phyloP scores from a whole-genome alignment of 768 basidiomycete genomes.

The Termitomyces sp. region DNA sequence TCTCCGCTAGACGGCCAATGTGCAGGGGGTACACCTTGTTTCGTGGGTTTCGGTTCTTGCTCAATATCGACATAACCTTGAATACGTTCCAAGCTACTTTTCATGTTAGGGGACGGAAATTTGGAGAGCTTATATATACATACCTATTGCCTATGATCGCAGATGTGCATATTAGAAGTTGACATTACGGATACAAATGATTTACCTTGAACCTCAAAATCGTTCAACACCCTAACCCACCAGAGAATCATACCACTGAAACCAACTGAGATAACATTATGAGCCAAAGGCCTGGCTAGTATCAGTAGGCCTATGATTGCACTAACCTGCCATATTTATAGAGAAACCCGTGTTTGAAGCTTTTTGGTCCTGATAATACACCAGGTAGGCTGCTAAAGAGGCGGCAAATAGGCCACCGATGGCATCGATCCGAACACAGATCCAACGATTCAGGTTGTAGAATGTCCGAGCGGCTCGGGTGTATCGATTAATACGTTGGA shows the following conservation, averaged over 20 bases:
- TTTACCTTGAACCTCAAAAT: slow-evolving; percentile 40
- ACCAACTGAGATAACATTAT: slow-evolving; percentile 28
- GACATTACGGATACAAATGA: not conserved
- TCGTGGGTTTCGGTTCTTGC: slow-evolving; percentile 43
- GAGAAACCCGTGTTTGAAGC: slow-evolving; percentile 48
- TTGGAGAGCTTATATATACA: not conserved
- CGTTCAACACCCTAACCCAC: slow-evolving; percentile 40
- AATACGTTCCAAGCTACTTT: slow-evolving; percentile 60
- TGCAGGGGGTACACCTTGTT: slow-evolving; percentile 52
- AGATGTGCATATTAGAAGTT: slow-evolving; percentile 21
- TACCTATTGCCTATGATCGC: slow-evolving; percentile 37
- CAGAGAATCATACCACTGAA: slow-evolving; percentile 56
- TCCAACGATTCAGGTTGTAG: slow-evolving; percentile 50
- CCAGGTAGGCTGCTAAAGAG: slow-evolving; percentile 52
- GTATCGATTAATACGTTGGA: slow-evolving; percentile 53
- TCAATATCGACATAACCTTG: slow-evolving; percentile 61
- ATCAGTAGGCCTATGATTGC: slow-evolving; percentile 19
- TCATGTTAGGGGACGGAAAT: not conserved
- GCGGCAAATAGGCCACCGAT: slow-evolving; percentile 56
- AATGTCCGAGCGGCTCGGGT: slow-evolving; percentile 41
- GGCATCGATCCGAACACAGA: slow-evolving; percentile 50
- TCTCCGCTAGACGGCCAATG: slow-evolving; percentile 64
- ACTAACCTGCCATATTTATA: slow-evolving; percentile 47
- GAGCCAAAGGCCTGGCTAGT: not conserved
- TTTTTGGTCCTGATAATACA: slow-evolving; percentile 37